Base-by-base conservation (phyloP, 768 basidiomycete species). In the Tulasnella sp. region DNA sequence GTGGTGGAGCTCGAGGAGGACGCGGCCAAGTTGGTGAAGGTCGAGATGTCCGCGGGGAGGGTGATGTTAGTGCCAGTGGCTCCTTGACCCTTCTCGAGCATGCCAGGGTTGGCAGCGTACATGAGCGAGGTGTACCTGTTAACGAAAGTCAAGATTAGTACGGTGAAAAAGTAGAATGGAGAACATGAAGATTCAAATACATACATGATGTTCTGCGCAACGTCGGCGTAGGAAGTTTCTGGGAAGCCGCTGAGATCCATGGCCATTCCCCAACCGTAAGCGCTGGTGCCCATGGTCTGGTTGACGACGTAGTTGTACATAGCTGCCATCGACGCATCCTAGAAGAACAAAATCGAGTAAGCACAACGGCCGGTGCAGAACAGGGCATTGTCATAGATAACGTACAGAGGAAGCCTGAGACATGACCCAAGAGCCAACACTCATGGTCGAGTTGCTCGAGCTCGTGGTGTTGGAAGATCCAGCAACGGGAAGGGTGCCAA, bases 231-330 rank as follows among this genome's bases (percentile, higher is more conserved):
- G 4, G 82, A 70, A 82, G 80, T 83, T 17, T 67, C 67, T 48
- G 83, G 82, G 65, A 88, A 71, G 45, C 62, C 43, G 38, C 72
- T 68, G 66, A 87, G 72, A 70, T 86, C 80, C 41, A 85, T 78
- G 76, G 72, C 79, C 56, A 70, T 68, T 60, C 85, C 86, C 86
- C 86, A 87, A 44, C 64, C 71, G 15, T 77, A 68, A 27, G 80
- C 85, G 58, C 49, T 44, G 48, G 68, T 82, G 69, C 72, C 73
- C n/a, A 70, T 63, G 32, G 83, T 84, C 65, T 72, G 59, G 61
- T 72, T 76, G 61, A 68, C 66, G 47, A 77, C 74, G 73, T 81
- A 81, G 10, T 78, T 68, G 65, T 74, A 71, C 70, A 82, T 83
- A 3, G 81, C 77, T 21, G 77, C 71, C 51, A 86, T 72, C 63